These are phyloP conservation scores for Lipomyces kockii DNA, from an alignment of 805 yeast species.

Conservation along the genomic window DNA sequence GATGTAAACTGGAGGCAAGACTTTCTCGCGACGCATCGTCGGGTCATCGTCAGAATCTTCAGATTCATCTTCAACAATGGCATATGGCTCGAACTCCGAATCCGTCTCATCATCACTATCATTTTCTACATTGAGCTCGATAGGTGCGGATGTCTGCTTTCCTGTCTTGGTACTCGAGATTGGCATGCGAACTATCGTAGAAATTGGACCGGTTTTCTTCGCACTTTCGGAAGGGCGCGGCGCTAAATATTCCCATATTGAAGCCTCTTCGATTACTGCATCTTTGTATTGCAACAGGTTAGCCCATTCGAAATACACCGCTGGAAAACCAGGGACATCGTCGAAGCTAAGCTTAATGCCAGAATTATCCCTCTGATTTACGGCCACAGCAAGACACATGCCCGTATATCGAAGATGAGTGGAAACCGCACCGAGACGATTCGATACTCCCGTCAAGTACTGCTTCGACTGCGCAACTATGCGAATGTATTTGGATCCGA, in stretches of 20 bases:
- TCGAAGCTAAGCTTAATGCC: conserved; percentile 42
- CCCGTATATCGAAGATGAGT: conserved; percentile 56
- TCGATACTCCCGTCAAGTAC: conserved; percentile 59
- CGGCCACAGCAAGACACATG: conserved; percentile 59
- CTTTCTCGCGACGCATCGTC: conserved; percentile 47
- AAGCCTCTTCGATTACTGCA: conserved; percentile 19
- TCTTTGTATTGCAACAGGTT: conserved; percentile 26
- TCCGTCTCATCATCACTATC: conserved; percentile 45
- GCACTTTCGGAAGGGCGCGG: conserved; percentile 6
- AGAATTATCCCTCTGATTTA: conserved; percentile 35
- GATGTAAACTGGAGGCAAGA: conserved; percentile 65
- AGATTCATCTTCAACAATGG: conserved; percentile 44
- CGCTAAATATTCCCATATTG: conserved; percentile 34
- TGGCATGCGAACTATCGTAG: not conserved
- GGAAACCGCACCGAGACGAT: conserved; percentile 58
- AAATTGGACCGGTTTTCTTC: not conserved
- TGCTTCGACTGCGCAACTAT: conserved; percentile 42
- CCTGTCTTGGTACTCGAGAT: conserved; percentile 7
- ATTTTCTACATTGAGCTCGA: conserved; percentile 11
- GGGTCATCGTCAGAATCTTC: conserved; percentile 63
- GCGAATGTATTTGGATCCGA: conserved; percentile 7
- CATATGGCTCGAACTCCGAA: conserved; percentile 41
- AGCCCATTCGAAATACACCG: conserved; percentile 32
- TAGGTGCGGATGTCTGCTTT: conserved; percentile 25
- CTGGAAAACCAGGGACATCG: conserved; percentile 34